Evolutionary conservation across 169 alveolate species (phyloP), one percentile per base, ranked within the genome.

Genomic region (Plasmodium berghei): DNA sequence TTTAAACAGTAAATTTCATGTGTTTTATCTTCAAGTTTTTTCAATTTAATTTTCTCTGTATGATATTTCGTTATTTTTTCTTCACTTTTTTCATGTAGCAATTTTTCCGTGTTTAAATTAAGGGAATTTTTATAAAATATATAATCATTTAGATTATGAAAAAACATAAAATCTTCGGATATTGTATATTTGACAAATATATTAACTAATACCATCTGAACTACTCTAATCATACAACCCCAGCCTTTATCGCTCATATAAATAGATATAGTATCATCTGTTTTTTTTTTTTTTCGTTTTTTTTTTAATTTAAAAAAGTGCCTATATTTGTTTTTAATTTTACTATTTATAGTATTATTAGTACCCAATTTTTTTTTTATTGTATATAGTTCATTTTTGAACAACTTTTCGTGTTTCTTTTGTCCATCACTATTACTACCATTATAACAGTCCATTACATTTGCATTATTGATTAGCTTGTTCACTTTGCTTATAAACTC

Each of bases 171-270:
- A 10, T 66, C 66, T 34, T 48, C 56, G 24, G 74, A 75, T 40
- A 75, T 67, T 18, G 63, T 62, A 67, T 63, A 75, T 20, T 62
- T 48, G n/a, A 77, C 63, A 56, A 93, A 88, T 54, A 92, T 91
- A 49, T 91, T 88, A 0, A 94, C 93, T 62, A 93, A 54, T 12
- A 94, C 94, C 96, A 93, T 93, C 75, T 93, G 96, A 28, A 94
- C 92, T 40, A 93, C 88, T 67, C 96, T 48, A 46, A 93, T 48
- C 67, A 88, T 92, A 45, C 96, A 93, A 9, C 96, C 96, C 96
- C 96, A 93, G 18, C 94, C 95, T 18, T 40, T 49, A 63, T 93
- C 96, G 40, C 92, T 87, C 80, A 83, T 70, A 71, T 49, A 73
- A 45, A 74, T 73, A 12, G 86, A 89, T 72, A 55, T 90, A 2